Base-by-base conservation (phyloP, 2,329 filamentous ascomycete genomes). In the Xylaria sp. region DNA sequence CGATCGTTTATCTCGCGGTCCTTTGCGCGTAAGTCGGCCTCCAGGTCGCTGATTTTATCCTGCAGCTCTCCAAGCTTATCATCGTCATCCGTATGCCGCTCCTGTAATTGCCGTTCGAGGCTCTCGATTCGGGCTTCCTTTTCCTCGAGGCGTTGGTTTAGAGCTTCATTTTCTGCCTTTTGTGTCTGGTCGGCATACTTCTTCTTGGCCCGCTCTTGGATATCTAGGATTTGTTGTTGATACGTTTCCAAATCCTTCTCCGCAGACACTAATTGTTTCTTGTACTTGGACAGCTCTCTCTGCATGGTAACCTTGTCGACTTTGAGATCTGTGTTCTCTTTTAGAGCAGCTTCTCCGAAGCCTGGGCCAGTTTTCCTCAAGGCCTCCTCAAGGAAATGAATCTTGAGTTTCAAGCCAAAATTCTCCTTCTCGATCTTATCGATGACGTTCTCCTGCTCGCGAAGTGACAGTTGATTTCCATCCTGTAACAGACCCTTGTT, bases 341-440 rank as follows among this genome's bases (percentile, higher is more conserved):
- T 92, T 28, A 99, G 81, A 3, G 94, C 92, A 31, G 88, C 88
- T 76, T 96, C 91, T 72, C 94, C 96, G 80, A 94, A 95, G 58
- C 94, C 92, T 7, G 92, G 93, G 0, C 94, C 94, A 57, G 90
- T 87, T 75, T 96, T 97, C 56, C 89, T 87, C 52, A 99, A 79
- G 14, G 92, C 92, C 70, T 98, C 92, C 76, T 99, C 93, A 59
- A 99, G 84, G 75, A 96, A 99, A 77, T 98, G 93, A 56, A 98
- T 97, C 77, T 97, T 97, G 70, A 98, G 85, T 78, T 98, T 98
- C 57, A 99, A 83, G 23, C 92, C 92, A 74, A 98, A 99, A 74
- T 99, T 99, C 74, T 98, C 95, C 80, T 99, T 99, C 74, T 97
- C 93, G 71, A 99, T 94, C 73, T 92, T 92, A 79, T 97, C 92